These are phyloP conservation scores for Caryopteris hybrid DNA, from an alignment of 305 asterid genomes.

Conservation along the genomic window DNA sequence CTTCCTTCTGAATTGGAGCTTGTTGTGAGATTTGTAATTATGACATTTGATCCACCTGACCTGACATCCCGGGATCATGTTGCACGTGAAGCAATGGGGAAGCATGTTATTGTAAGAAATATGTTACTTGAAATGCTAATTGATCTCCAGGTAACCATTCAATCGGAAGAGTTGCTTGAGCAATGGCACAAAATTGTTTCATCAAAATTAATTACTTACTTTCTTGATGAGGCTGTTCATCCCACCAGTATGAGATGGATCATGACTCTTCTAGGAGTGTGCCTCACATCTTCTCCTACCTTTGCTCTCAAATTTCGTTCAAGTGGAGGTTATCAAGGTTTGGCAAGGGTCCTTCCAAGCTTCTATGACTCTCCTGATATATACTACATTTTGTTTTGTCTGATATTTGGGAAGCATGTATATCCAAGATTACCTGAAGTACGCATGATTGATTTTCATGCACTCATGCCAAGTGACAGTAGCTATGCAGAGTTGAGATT, in stretches of 20 bases:
- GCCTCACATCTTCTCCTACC: constrained; percentile 94
- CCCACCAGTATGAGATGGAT: constrained; percentile 99
- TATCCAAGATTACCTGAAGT: constrained; percentile 99
- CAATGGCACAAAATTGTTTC: constrained; percentile 99
- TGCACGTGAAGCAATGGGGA: constrained; percentile 90
- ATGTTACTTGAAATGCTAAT: constrained; percentile 99
- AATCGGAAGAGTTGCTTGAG: constrained; percentile 95
- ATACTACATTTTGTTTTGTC: constrained; percentile 92
- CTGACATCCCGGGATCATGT: constrained; percentile 60
- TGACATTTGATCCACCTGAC: constrained; percentile 98
- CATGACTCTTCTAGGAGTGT: constrained; percentile 98
- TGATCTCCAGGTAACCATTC: constrained; percentile 95
- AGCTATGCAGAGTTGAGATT: constrained; percentile 74
- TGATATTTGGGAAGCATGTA: constrained; percentile 95
- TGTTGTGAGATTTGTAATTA: constrained; percentile 93
- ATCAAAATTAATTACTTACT: constrained; percentile 82
- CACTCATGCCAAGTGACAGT: constrained; percentile 92
- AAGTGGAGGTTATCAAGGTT: constrained; percentile 98
- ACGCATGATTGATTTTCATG: constrained; percentile 96
- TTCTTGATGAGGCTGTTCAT: constrained; percentile 99
- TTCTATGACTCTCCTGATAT: constrained; percentile 98
- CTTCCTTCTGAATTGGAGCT: constrained; percentile 95
- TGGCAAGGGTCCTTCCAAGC: constrained; percentile 93
- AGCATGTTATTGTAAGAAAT: constrained; percentile 96
- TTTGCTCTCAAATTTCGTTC: constrained; percentile 92